A percentile compares a stretch with the other conserved stretches of the same genome.
phyloP scores from a whole-genome alignment of 225 moss, liverwort and hornwort species.

The Pseudoscleropodium purum region DNA sequence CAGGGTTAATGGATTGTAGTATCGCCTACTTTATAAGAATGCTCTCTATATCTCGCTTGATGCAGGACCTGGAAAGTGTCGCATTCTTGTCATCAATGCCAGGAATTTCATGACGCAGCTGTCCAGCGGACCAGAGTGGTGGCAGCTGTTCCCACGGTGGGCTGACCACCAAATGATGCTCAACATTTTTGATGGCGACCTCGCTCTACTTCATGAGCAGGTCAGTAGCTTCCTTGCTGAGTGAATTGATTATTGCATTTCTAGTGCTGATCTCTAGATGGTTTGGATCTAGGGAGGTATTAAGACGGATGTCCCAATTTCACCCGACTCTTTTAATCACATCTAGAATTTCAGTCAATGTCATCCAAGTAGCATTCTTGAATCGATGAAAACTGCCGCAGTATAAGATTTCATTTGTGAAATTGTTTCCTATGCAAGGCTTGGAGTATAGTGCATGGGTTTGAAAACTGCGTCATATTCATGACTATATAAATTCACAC shows the following conservation, averaged over 20 bases:
- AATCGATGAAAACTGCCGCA: background rate
- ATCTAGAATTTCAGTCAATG: background rate
- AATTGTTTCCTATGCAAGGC: background rate
- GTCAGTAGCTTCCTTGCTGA: background rate
- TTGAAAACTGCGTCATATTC: background rate
- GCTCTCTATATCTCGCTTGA: background rate
- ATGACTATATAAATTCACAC: background rate
- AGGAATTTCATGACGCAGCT: constrained; percentile 61
- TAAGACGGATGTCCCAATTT: background rate
- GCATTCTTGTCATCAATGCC: constrained; percentile 69
- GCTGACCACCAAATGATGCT: constrained; percentile 83
- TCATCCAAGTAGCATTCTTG: background rate
- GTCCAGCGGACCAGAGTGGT: constrained; percentile 80
- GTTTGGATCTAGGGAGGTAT: background rate
- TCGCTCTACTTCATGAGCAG: constrained; percentile 54
- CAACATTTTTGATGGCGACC: constrained; percentile 71
- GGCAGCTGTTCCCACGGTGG: constrained; percentile 81
- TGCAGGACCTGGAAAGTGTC: constrained; percentile 48
- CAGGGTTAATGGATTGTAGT: background rate
- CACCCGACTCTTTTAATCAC: background rate
- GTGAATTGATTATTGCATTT: background rate
- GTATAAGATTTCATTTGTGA: background rate
- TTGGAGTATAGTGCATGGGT: background rate
- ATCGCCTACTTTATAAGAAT: background rate
- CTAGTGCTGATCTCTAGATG: background rate